A percentile compares a stretch with the other conserved stretches of the same genome.
Evolutionary conservation across 2,329 filamentous ascomycete species (phyloP).

Genomic region (Catunica adiposa): DNA sequence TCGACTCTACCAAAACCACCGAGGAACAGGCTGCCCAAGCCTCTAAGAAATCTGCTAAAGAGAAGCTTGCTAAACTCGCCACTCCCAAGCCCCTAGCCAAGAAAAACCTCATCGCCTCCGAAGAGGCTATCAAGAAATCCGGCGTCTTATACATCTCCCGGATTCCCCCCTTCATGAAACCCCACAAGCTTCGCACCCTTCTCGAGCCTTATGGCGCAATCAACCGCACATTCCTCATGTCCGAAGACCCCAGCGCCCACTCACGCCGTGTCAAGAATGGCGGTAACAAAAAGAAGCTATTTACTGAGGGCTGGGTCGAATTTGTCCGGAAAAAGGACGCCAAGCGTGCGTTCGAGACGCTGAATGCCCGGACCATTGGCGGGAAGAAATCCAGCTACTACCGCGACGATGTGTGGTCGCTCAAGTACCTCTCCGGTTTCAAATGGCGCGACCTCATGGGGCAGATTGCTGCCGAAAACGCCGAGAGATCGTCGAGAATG

Average conservation of each 20-base stretch:
- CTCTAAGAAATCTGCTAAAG: slow-evolving; percentile 33
- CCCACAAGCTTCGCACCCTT: slow-evolving; percentile 56
- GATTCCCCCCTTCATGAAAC: slow-evolving; percentile 80
- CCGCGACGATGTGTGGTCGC: slow-evolving; percentile 73
- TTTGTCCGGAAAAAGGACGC: slow-evolving; percentile 62
- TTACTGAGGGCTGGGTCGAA: slow-evolving; percentile 75
- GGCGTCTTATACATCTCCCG: slow-evolving; percentile 73
- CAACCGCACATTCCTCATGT: slow-evolving; percentile 63
- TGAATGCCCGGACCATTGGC: slow-evolving; percentile 64
- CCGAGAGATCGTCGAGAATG: slow-evolving; percentile 59
- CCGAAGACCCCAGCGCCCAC: slow-evolving; percentile 53
- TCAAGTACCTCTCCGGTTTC: slow-evolving; percentile 67
- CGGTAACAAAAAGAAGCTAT: slow-evolving; percentile 71
- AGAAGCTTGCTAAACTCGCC: slow-evolving; percentile 7
- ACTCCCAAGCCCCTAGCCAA: slow-evolving; percentile 30
- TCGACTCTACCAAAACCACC: slow-evolving; percentile 14
- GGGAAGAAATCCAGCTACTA: slow-evolving; percentile 75
- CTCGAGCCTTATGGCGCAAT: slow-evolving; percentile 60
- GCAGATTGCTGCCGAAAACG: slow-evolving; percentile 67
- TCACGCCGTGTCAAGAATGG: slow-evolving; percentile 51
- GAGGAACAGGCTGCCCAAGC: slow-evolving; percentile 18
- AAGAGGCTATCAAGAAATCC: slow-evolving; percentile 51
- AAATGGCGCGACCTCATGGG: slow-evolving; percentile 65
- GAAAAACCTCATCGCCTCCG: slow-evolving; percentile 50
- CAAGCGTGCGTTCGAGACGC: slow-evolving; percentile 55